These are phyloP conservation scores for Penicillium freii DNA, from an alignment of 2,329 filamentous ascomycete species.

Conservation along the genomic window DNA sequence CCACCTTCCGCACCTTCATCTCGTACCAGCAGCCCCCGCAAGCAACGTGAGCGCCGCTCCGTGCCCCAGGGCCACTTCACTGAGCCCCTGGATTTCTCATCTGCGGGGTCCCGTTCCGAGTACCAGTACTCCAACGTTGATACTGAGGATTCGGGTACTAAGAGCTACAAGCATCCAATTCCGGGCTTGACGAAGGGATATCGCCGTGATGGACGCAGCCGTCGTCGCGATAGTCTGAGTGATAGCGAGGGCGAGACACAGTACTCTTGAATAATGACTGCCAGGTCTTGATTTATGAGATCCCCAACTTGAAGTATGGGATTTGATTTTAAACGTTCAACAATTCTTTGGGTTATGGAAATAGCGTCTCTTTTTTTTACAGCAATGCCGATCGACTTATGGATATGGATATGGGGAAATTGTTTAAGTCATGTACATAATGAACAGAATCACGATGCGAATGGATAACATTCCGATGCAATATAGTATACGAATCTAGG, in stretches of 20 bases:
- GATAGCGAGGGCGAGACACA: slow-evolving; percentile 49
- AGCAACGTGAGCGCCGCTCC: slow-evolving; percentile 33
- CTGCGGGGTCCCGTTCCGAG: slow-evolving; percentile 37
- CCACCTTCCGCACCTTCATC: slow-evolving; percentile 29
- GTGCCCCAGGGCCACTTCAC: slow-evolving; percentile 41
- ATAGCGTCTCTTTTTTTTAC: slow-evolving; percentile 1
- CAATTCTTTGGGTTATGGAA: slow-evolving; percentile 3
- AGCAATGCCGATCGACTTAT: background rate
- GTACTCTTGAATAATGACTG: slow-evolving; percentile 21
- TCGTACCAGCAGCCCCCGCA: slow-evolving; percentile 38
- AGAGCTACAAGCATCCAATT: slow-evolving; percentile 57
- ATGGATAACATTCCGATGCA: background rate
- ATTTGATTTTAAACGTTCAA: slow-evolving; percentile 2
- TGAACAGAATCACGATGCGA: slow-evolving; percentile 7
- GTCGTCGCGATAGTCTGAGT: slow-evolving; percentile 53
- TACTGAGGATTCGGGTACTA: slow-evolving; percentile 49
- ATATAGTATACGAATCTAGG: background rate
- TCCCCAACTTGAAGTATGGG: background rate
- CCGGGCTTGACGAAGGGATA: slow-evolving; percentile 52
- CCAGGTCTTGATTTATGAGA: background rate
- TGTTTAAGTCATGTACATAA: slow-evolving; percentile 12
- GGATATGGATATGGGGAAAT: slow-evolving; percentile 9
- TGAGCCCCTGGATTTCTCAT: slow-evolving; percentile 46
- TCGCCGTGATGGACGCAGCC: slow-evolving; percentile 40
- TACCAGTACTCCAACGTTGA: slow-evolving; percentile 45